phyloP scores from a whole-genome alignment of 208 protist genomes.

The Entamoeba dispar region DNA sequence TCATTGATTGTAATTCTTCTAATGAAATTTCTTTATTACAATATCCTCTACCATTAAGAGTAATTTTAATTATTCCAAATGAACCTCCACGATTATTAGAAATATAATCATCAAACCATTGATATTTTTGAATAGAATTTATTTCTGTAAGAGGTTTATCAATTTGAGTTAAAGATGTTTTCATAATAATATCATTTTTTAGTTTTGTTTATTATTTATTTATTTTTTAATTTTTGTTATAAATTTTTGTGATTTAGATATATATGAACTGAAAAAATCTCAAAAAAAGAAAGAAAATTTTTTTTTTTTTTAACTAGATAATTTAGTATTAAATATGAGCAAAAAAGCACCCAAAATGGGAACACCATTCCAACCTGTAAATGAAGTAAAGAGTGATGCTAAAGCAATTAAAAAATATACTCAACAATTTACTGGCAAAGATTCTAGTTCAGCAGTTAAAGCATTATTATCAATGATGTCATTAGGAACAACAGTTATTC shows the following conservation, averaged over 20 bases:
- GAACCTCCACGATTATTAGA: neutral
- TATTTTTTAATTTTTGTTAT: no score
- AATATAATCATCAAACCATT: neutral
- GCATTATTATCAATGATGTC: neutral
- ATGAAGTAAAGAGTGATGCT: neutral
- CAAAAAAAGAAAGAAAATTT: no score
- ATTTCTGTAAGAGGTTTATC: no score
- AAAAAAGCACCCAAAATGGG: neutral
- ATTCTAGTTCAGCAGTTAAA: neutral
- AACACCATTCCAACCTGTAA: neutral
- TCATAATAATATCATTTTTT: no score
- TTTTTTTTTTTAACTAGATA: no score
- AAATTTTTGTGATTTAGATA: no score
- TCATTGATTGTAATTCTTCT: neutral
- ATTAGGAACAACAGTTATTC: neutral
- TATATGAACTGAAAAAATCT: no score
- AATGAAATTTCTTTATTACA: neutral
- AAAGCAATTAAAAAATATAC: neutral
- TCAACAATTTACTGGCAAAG: neutral
- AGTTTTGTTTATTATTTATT: no score
- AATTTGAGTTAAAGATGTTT: no score
- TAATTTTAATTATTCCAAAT: neutral
- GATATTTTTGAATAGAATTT: neutral
- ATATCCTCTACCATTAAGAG: neutral
- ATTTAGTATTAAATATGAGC: neutral